phyloP scores from a whole-genome alignment of 1,284 basidiomycete genomes.

The Boletellus deceptivus region DNA sequence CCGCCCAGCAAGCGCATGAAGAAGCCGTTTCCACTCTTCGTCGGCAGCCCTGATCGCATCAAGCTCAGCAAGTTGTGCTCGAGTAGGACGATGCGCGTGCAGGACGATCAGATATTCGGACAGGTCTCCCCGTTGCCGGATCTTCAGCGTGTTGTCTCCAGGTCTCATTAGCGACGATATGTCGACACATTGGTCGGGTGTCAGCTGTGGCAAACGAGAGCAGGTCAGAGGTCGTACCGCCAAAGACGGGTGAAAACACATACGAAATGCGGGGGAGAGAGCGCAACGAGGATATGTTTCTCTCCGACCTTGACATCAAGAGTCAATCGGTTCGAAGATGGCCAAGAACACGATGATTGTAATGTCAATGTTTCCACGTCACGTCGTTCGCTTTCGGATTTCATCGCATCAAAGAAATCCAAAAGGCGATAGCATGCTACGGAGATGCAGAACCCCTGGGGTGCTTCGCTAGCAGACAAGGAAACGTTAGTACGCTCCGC shows the following conservation, averaged over 20 bases:
- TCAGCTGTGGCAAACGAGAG: constrained; percentile 17
- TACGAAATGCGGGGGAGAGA: constrained; percentile 31
- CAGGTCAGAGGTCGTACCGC: not conserved
- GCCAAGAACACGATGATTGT: constrained; percentile 26
- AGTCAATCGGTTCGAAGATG: constrained; percentile 20
- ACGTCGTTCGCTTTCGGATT: not conserved
- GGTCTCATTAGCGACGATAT: constrained; percentile 22
- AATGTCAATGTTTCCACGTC: constrained; percentile 11
- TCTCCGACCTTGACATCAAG: constrained; percentile 11
- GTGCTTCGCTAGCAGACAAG: constrained; percentile 16
- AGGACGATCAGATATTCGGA: constrained; percentile 31
- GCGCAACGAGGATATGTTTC: constrained; percentile 15
- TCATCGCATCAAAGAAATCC: constrained; percentile 12
- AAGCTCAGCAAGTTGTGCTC: constrained; percentile 23
- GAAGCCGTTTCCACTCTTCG: constrained; percentile 20
- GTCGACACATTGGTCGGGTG: constrained; percentile 29
- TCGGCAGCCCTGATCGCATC: constrained; percentile 11
- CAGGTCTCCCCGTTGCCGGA: constrained; percentile 26
- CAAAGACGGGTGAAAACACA: not conserved
- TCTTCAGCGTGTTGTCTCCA: constrained; percentile 24
- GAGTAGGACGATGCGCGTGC: constrained; percentile 31
- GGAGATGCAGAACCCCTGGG: constrained; percentile 27
- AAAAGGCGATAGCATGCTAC: constrained; percentile 28
- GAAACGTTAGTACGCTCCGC: not conserved
- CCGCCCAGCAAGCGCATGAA: constrained; percentile 16